These are phyloP conservation scores for Erythrobasidium yunnanense DNA, from an alignment of 768 basidiomycete genomes.

Conservation along the genomic window DNA sequence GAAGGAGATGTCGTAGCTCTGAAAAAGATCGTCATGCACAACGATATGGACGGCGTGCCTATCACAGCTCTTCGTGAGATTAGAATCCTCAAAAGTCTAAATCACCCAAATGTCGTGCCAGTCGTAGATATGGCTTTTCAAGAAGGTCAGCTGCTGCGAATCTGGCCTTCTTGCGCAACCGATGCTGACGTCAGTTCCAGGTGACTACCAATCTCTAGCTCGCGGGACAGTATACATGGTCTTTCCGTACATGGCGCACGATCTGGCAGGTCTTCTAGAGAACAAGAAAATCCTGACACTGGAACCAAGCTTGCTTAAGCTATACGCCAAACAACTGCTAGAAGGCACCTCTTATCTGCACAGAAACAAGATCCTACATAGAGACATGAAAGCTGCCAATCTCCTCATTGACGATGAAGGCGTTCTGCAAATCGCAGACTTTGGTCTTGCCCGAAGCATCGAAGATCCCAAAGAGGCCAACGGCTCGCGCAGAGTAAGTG, in stretches of 20 bases:
- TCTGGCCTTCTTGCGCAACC: neutral
- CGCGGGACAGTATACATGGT: conserved; percentile 91
- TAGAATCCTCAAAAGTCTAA: conserved; percentile 81
- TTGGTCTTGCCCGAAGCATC: conserved; percentile 68
- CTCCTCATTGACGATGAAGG: conserved; percentile 82
- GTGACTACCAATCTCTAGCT: conserved; percentile 23
- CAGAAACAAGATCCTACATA: conserved; percentile 84
- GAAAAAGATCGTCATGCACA: conserved; percentile 91
- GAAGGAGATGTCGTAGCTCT: conserved; percentile 60
- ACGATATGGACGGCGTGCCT: conserved; percentile 92
- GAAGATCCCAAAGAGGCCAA: conserved; percentile 8
- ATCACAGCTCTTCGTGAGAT: conserved; percentile 94
- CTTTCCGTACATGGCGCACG: conserved; percentile 99
- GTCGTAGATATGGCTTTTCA: conserved; percentile 85
- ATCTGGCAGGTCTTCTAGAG: conserved; percentile 84
- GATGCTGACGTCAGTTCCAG: neutral
- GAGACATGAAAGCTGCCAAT: conserved; percentile 98
- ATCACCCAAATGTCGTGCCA: conserved; percentile 73
- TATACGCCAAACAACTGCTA: conserved; percentile 91
- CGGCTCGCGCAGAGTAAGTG: conserved; percentile 25
- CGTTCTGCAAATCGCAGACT: conserved; percentile 78
- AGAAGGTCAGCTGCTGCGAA: conserved; percentile 36
- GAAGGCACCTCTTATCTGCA: conserved; percentile 96
- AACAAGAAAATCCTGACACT: conserved; percentile 63
- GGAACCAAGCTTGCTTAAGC: conserved; percentile 73